A percentile compares a stretch with the other conserved stretches of the same genome.
Evolutionary conservation across 371 early-diverging fungal genomes (phyloP).

Genomic region (Smittium mucronatum): DNA sequence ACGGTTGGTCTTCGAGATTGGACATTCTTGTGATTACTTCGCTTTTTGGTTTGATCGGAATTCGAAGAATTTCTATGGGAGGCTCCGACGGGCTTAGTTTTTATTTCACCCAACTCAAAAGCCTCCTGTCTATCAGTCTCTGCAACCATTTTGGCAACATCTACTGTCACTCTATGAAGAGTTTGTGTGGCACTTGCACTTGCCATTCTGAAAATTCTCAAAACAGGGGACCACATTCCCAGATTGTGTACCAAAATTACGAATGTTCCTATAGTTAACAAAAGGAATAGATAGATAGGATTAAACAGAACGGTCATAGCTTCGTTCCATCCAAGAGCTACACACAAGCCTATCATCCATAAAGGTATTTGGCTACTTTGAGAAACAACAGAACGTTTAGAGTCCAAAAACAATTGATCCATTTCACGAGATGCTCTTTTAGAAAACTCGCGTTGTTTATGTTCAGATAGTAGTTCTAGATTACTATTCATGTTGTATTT

Average conservation of each 20-base stretch:
- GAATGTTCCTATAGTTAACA: conserved; percentile 38
- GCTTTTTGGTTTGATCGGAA: too few relatives aligned
- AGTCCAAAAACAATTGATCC: conserved; percentile 82
- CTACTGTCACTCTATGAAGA: not conserved
- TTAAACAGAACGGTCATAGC: conserved; percentile 64
- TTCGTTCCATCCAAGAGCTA: conserved; percentile 88
- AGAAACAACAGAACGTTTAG: conserved; percentile 83
- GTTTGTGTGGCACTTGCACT: not conserved
- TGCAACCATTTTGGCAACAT: conserved; percentile 6
- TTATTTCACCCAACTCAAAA: not conserved
- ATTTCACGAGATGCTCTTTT: conserved; percentile 76
- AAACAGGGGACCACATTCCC: conserved; percentile 51
- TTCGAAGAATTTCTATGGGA: too few relatives aligned
- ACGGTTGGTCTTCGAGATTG: too few relatives aligned
- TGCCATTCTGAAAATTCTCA: not conserved
- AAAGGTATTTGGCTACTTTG: conserved; percentile 74
- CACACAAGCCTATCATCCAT: conserved; percentile 68
- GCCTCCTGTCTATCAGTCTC: not conserved
- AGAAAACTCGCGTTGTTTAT: conserved; percentile 59
- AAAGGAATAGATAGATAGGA: conserved; percentile 61
- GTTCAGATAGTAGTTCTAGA: conserved; percentile 46
- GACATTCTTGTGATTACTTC: too few relatives aligned
- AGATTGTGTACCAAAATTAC: conserved; percentile 45
- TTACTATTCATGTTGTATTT: conserved; percentile 45
- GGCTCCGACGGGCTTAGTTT: too few relatives aligned